Percentiles rank a stretch among this genome's conserved stretches.
phyloP scores from a whole-genome alignment of 768 basidiomycete species.

The Suillus occidentalis region DNA sequence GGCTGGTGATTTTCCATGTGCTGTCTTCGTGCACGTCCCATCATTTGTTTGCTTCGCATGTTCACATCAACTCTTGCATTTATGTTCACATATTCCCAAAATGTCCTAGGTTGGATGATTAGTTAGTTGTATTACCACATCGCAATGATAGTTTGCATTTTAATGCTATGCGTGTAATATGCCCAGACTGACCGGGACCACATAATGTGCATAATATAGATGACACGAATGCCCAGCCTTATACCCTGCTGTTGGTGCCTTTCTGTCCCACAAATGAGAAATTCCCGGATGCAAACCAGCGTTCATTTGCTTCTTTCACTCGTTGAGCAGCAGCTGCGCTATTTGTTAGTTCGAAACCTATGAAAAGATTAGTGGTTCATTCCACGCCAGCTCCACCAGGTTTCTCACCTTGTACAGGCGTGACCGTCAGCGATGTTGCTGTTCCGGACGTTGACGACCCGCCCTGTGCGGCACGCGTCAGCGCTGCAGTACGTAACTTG shows the following conservation, averaged over 20 bases:
- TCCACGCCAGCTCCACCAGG: not conserved
- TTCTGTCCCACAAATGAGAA: slow-evolving; percentile 77
- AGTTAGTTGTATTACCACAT: slow-evolving; percentile 8
- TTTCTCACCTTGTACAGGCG: slow-evolving; percentile 85
- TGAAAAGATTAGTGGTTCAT: slow-evolving; percentile 16
- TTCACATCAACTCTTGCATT: slow-evolving; percentile 13
- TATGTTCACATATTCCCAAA: slow-evolving; percentile 21
- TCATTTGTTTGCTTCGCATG: slow-evolving; percentile 4
- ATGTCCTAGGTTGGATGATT: slow-evolving; percentile 3
- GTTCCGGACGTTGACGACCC: slow-evolving; percentile 69
- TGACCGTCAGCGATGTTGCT: slow-evolving; percentile 89
- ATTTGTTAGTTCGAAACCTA: slow-evolving; percentile 94
- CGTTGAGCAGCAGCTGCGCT: slow-evolving; percentile 80
- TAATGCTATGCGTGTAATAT: not conserved
- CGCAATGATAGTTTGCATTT: slow-evolving; percentile 7
- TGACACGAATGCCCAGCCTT: slow-evolving; percentile 8
- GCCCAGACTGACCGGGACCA: not conserved
- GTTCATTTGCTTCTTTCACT: slow-evolving; percentile 94
- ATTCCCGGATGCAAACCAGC: slow-evolving; percentile 89
- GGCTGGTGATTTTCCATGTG: slow-evolving; percentile 6
- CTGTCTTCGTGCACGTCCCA: not conserved
- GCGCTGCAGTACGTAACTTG: slow-evolving; percentile 83
- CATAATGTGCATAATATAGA: not conserved
- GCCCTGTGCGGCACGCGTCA: slow-evolving; percentile 70
- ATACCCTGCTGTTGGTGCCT: slow-evolving; percentile 31